Conservation (phyloP, 2,329 filamentous ascomycete species). For the Fusarium nygamai region DNA sequence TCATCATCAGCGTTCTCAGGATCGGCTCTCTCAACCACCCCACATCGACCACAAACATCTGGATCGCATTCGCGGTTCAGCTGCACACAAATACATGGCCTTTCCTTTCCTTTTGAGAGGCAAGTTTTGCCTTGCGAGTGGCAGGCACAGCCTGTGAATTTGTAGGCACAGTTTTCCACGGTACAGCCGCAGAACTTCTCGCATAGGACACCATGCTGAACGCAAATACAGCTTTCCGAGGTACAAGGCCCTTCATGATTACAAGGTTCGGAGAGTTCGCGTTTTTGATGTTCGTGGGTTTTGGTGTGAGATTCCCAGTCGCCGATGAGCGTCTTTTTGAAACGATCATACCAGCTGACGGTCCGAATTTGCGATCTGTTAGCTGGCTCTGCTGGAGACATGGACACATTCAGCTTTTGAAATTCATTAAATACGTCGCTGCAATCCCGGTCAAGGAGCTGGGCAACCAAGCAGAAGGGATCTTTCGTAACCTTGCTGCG, state of each 20-base stretch:
- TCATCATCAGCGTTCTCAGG: slow-evolving; percentile 72
- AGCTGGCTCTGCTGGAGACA: slow-evolving; percentile 38
- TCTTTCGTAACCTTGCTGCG: slow-evolving; percentile 53
- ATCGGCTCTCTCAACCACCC: slow-evolving; percentile 74
- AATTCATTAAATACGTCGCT: slow-evolving; percentile 58
- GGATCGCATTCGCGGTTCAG: slow-evolving; percentile 85
- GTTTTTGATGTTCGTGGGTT: slow-evolving; percentile 64
- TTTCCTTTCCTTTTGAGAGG: slow-evolving; percentile 63
- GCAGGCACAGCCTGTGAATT: slow-evolving; percentile 75
- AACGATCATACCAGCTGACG: slow-evolving; percentile 66
- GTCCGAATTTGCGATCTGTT: slow-evolving; percentile 54
- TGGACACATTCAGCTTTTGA: slow-evolving; percentile 35
- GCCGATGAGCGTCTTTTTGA: slow-evolving; percentile 62
- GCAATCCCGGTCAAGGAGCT: slow-evolving; percentile 62
- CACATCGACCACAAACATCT: slow-evolving; percentile 76
- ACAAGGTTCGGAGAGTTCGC: slow-evolving; percentile 71
- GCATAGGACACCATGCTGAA: slow-evolving; percentile 69
- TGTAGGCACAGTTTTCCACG: slow-evolving; percentile 66
- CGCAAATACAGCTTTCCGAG: slow-evolving; percentile 69
- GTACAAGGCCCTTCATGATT: slow-evolving; percentile 75
- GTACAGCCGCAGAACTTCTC: slow-evolving; percentile 77
- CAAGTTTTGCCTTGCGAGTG: slow-evolving; percentile 68
- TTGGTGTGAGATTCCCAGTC: slow-evolving; percentile 67
- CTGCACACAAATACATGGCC: slow-evolving; percentile 74
- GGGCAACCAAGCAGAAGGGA: slow-evolving; percentile 60